Percentiles rank a stretch among this genome's conserved stretches.
Evolutionary conservation across 202 grass and related monocot species (phyloP).

Genomic region (Schoenoplectus tabernaemontani): DNA sequence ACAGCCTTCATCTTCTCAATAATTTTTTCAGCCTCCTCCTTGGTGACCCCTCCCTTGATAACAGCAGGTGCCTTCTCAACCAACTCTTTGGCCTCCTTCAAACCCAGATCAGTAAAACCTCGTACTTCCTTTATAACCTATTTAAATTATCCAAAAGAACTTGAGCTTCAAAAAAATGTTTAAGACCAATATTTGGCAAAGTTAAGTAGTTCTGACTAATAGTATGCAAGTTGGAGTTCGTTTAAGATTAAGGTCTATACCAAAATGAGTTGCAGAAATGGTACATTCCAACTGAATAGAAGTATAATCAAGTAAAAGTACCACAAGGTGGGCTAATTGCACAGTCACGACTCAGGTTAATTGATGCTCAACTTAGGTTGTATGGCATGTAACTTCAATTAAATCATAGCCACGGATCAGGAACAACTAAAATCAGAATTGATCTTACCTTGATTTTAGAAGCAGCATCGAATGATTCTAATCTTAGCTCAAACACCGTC

Average conservation of each 20-base stretch:
- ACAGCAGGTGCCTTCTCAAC: slow-evolving; percentile 79
- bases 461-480: slow-evolving; percentile 70
- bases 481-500: slow-evolving; percentile 81
- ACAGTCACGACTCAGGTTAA: not conserved
- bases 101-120: slow-evolving; percentile 69
- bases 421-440: not conserved
- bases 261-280: not conserved
- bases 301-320: not conserved
- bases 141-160: not conserved
- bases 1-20: slow-evolving; percentile 87
- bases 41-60: slow-evolving; percentile 69
- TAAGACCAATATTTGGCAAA: not conserved
- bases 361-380: not conserved
- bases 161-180: too few relatives aligned
- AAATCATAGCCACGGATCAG: not conserved
- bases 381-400: not conserved
- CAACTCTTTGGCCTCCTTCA: slow-evolving; percentile 98
- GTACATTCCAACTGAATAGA: not conserved
- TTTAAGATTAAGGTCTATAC: not conserved
- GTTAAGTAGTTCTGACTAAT: not conserved
- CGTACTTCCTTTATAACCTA: slow-evolving; percentile 73
- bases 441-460: slow-evolving; percentile 82
- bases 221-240: not conserved
- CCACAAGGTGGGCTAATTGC: not conserved
- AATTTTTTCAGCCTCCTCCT: slow-evolving; percentile 75